Percentiles rank a stretch among this genome's conserved stretches.
Conservation (phyloP, 2,329 filamentous ascomycete genomes). For the Dendrostoma leiphaemia region DNA sequence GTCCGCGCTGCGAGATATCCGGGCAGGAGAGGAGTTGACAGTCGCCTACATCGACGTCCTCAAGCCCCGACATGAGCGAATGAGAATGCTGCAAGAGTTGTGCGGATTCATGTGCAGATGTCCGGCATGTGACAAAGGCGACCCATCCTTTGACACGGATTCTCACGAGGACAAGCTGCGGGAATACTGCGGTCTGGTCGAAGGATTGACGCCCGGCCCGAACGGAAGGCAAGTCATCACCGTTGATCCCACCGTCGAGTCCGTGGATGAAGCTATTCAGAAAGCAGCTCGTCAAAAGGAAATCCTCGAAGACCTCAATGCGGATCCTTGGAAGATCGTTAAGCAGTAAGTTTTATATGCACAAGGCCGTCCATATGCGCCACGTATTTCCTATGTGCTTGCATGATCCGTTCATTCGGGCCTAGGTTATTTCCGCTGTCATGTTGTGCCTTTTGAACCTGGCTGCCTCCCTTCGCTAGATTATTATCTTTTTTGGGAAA, state of each 20-base stretch:
- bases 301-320: neutral
- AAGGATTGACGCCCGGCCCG: no score
- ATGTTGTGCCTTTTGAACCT: no score
- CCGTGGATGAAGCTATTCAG: no score
- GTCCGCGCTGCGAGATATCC: neutral
- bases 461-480: no score
- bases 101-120: neutral
- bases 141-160: neutral
- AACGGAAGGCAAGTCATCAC: neutral
- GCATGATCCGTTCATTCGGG: no score
- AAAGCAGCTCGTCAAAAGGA: neutral
- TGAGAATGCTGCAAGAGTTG: neutral
- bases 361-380: no score
- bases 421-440: no score
- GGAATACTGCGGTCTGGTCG: neutral
- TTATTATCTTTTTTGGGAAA: no score
- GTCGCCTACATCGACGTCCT: neutral
- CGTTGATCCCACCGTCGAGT: no score
- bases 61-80: neutral
- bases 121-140: neutral
- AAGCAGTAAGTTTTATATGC: no score
- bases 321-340: no score
- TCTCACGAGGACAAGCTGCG: neutral
- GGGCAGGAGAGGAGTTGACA: neutral
- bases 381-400: no score